Conservation (phyloP, 768 basidiomycete genomes). For the Pulveroboletus frians region DNA sequence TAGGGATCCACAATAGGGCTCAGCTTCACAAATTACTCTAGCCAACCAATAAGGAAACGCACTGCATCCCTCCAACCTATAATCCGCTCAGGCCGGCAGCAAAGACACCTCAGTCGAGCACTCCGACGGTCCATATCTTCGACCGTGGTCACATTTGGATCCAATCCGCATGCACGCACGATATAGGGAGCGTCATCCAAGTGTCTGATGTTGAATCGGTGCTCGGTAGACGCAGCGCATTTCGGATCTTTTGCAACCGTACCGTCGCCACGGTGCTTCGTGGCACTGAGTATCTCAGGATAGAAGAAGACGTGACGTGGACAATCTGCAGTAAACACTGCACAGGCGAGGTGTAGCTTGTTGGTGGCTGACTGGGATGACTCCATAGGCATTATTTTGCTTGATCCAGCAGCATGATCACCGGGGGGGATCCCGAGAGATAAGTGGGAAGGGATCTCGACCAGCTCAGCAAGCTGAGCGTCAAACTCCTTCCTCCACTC, state of each 20-base stretch:
- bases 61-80: conserved; percentile 5
- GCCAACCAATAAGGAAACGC: background rate
- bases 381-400: no score
- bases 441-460: background rate
- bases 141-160: background rate
- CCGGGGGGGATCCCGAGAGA: background rate
- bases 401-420: background rate
- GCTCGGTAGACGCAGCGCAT: background rate
- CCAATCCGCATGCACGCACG: background rate
- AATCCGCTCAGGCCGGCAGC: background rate
- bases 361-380: background rate
- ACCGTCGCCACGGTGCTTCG: no score
- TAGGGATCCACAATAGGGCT: no score
- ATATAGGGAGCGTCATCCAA: background rate
- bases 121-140: conserved; percentile 5
- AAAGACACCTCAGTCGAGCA: conserved; percentile 6
- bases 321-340: background rate
- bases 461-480: background rate
- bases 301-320: background rate
- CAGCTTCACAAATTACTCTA: no score
- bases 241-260: no score
- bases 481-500: no score
- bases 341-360: conserved; percentile 4
- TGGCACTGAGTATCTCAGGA: no score
- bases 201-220: background rate